Conservation (phyloP, 2,329 filamentous ascomycete genomes). For the Cytospora mali region DNA sequence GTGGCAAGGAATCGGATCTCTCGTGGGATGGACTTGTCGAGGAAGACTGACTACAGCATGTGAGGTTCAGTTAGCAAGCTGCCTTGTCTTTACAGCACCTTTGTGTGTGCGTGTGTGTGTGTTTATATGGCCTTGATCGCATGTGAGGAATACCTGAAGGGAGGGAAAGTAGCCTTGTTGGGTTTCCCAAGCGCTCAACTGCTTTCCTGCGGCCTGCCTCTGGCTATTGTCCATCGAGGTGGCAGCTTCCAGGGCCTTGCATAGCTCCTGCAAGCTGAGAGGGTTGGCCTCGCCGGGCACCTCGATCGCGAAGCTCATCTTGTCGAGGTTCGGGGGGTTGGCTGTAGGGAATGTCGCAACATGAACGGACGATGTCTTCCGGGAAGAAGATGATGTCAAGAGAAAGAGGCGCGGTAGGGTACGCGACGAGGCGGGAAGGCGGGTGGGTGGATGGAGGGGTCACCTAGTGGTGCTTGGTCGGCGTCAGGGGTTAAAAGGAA, state of each 20-base stretch:
- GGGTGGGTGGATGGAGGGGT: slow-evolving; percentile 10
- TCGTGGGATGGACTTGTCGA: slow-evolving; percentile 74
- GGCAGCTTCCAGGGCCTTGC: slow-evolving; percentile 64
- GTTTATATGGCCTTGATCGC: neutral
- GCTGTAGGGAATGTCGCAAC: slow-evolving; percentile 1
- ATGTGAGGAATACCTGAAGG: slow-evolving; percentile 58
- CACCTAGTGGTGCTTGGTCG: neutral
- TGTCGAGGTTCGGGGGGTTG: slow-evolving; percentile 10
- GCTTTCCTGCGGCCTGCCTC: slow-evolving; percentile 68
- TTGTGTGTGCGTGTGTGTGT: neutral
- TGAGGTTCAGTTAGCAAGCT: neutral
- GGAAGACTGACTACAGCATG: slow-evolving; percentile 67
- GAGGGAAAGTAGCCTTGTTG: slow-evolving; percentile 67
- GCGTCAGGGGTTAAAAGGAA: neutral
- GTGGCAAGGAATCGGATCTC: slow-evolving; percentile 87
- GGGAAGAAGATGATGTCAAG: slow-evolving; percentile 17
- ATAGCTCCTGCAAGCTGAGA: slow-evolving; percentile 64
- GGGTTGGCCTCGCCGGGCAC: slow-evolving; percentile 80
- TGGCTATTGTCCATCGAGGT: slow-evolving; percentile 64
- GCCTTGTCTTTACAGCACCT: neutral
- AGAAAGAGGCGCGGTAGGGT: slow-evolving; percentile 7
- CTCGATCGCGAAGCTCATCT: slow-evolving; percentile 74
- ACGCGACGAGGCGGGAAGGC: slow-evolving; percentile 14
- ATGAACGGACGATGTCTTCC: slow-evolving; percentile 1
- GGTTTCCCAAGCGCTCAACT: slow-evolving; percentile 72